These are phyloP conservation scores for Pythium aphanidermatum DNA, from an alignment of 352 stramenopile genomes.

Conservation along the genomic window DNA sequence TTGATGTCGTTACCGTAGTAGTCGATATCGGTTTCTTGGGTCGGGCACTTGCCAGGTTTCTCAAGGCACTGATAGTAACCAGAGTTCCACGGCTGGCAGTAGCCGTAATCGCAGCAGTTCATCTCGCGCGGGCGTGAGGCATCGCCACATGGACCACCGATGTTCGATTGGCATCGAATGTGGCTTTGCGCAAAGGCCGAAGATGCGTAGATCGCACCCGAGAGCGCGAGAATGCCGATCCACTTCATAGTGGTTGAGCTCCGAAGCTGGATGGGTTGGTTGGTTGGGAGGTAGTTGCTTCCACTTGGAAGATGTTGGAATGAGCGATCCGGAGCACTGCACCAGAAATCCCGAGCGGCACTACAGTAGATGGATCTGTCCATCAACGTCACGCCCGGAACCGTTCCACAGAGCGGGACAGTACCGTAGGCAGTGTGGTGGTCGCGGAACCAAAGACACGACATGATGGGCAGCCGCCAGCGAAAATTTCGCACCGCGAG, in stretches of 20 bases:
- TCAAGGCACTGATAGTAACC: slow-evolving; percentile 54
- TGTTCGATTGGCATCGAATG: slow-evolving; percentile 34
- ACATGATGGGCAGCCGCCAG: too few species aligned
- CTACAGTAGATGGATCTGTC: neutral
- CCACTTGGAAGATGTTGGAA: slow-evolving; percentile 12
- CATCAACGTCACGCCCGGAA: neutral
- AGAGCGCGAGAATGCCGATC: neutral
- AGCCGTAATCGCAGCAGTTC: slow-evolving; percentile 29
- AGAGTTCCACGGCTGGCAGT: slow-evolving; percentile 61
- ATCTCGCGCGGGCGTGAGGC: slow-evolving; percentile 21
- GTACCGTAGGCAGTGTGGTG: too few species aligned
- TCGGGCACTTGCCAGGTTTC: slow-evolving; percentile 26
- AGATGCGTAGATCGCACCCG: neutral
- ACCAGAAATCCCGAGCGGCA: too few species aligned
- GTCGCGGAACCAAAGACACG: too few species aligned
- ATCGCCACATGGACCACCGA: slow-evolving; percentile 34
- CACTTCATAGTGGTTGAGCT: slow-evolving; percentile 5
- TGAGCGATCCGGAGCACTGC: slow-evolving; percentile 1
- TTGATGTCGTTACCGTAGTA: slow-evolving; percentile 43
- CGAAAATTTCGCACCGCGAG: too few species aligned
- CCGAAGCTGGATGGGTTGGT: neutral
- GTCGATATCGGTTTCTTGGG: slow-evolving; percentile 39
- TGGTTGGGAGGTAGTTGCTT: slow-evolving; percentile 11
- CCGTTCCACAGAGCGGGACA: neutral
- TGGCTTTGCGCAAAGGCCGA: neutral